These are phyloP conservation scores for Conringia planisiliqua DNA, from an alignment of 345 rosid genomes.

Conservation along the genomic window DNA sequence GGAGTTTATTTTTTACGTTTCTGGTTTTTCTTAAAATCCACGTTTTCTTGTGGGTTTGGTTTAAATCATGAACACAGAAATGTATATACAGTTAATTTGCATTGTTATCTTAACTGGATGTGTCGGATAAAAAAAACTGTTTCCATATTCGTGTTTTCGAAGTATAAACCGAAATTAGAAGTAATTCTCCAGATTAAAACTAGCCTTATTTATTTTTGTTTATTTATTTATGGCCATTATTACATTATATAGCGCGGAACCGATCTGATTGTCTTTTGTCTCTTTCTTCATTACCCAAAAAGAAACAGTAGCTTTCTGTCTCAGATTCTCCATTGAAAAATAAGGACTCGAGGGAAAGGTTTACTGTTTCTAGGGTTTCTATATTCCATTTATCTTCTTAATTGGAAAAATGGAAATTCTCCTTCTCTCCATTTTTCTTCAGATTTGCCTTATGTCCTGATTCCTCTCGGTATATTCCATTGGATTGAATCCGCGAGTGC, in stretches of 20 bases:
- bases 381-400: not conserved
- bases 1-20: not conserved
- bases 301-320: slow-evolving; percentile 10
- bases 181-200: not conserved
- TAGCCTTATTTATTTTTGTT: not conserved
- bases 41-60: too few relatives aligned
- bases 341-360: slow-evolving; percentile 12
- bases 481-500: not conserved
- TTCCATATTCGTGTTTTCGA: not conserved
- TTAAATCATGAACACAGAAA: not conserved
- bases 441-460: not conserved
- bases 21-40: not conserved
- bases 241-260: not conserved
- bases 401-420: not conserved
- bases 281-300: not conserved
- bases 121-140: not conserved
- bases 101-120: not conserved
- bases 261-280: not conserved
- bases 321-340: not conserved
- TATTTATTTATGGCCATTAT: not conserved
- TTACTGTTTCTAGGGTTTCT: slow-evolving; percentile 17
- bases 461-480: not conserved
- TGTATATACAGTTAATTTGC: not conserved
- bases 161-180: not conserved
- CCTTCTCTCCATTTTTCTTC: not conserved